phyloP scores from a whole-genome alignment of 2,329 filamentous ascomycete species.

The Calonectria pteridis region DNA sequence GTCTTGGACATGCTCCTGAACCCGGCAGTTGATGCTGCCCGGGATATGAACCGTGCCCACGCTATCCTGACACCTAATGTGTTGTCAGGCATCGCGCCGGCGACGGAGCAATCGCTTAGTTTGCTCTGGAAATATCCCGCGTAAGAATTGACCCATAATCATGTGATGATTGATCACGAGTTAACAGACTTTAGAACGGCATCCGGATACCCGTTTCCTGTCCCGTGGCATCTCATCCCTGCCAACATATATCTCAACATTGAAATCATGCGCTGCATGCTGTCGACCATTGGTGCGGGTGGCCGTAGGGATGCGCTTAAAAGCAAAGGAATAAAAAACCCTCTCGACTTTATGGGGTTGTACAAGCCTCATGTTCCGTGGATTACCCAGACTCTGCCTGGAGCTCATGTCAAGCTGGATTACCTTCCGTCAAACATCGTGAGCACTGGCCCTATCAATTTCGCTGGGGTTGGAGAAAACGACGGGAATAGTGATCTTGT shows the following conservation, averaged over 20 bases:
- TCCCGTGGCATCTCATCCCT: conserved; percentile 57
- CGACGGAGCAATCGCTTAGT: conserved; percentile 52
- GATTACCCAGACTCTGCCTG: conserved; percentile 6
- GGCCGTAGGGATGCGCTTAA: background rate
- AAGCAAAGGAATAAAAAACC: background rate
- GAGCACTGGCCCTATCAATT: background rate
- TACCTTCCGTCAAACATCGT: background rate
- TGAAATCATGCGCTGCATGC: conserved; percentile 1
- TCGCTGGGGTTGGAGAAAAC: background rate
- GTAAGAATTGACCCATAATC: conserved; percentile 41
- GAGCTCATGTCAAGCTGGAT: background rate
- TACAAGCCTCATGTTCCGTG: background rate
- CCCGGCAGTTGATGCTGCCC: conserved; percentile 41
- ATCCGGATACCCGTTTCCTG: conserved; percentile 58
- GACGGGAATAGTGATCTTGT: background rate
- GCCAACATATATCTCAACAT: conserved; percentile 50
- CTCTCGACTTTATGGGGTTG: background rate
- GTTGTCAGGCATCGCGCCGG: conserved; percentile 51
- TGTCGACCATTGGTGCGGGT: background rate
- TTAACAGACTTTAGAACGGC: conserved; percentile 47
- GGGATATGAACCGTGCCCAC: conserved; percentile 45
- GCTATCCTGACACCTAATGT: conserved; percentile 59
- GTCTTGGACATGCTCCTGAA: conserved; percentile 49
- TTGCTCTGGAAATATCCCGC: conserved; percentile 55
- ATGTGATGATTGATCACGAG: background rate